Evolutionary conservation across 2,329 filamentous ascomycete genomes (phyloP).

Genomic region (Dichotomopilus funicola): DNA sequence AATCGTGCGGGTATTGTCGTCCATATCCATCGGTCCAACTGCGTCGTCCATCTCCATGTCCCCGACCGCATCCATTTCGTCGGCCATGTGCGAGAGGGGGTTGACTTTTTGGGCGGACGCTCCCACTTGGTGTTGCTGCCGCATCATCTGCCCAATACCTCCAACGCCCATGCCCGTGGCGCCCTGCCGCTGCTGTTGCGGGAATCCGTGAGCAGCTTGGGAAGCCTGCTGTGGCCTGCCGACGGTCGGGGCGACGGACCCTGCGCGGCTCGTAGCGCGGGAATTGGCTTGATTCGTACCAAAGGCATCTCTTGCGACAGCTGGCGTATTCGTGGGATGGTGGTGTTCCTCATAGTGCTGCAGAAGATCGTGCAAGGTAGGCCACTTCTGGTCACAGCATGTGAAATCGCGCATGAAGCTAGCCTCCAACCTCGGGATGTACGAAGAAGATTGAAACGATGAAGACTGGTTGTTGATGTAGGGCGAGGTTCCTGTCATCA

Average conservation of each 20-base stretch:
- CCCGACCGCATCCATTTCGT: slow-evolving; percentile 78
- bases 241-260: slow-evolving; percentile 16
- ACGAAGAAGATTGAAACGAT: slow-evolving; percentile 93
- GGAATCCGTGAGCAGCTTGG: slow-evolving; percentile 22
- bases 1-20: slow-evolving; percentile 57
- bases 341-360: slow-evolving; percentile 97
- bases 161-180: slow-evolving; percentile 29
- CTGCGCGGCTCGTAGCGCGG: slow-evolving; percentile 23
- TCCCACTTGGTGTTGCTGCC: slow-evolving; percentile 34
- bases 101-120: slow-evolving; percentile 22
- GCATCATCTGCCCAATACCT: slow-evolving; percentile 38
- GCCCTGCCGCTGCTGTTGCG: slow-evolving; percentile 17
- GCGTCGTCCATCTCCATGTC: slow-evolving; percentile 97
- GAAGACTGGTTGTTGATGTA: slow-evolving; percentile 78
- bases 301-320: slow-evolving; percentile 29
- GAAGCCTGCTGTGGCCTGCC: slow-evolving; percentile 19
- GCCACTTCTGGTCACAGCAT: slow-evolving; percentile 84
- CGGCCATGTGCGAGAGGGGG: slow-evolving; percentile 37
- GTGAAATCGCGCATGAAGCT: slow-evolving; percentile 97
- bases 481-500: slow-evolving; percentile 95
- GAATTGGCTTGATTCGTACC: slow-evolving; percentile 14
- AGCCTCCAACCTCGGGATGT: slow-evolving; percentile 90
- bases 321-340: slow-evolving; percentile 55
- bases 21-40: slow-evolving; percentile 58
- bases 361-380: slow-evolving; percentile 87